Conservation (phyloP, 208 protist species). For the Strigomonas culicis region DNA sequence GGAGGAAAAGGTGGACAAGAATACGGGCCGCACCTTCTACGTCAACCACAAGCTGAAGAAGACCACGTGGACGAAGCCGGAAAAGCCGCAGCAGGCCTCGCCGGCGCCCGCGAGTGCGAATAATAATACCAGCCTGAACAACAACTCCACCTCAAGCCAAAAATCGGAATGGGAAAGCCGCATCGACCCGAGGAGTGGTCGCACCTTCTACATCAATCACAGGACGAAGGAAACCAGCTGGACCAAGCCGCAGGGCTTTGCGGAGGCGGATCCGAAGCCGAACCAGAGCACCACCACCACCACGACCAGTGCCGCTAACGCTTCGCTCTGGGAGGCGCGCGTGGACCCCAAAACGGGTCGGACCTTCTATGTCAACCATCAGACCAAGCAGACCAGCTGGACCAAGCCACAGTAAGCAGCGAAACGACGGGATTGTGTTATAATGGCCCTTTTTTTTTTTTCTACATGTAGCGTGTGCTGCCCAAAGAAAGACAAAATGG, state of each 20-base stretch:
- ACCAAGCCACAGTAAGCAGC: slow-evolving; percentile 17
- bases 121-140: not conserved
- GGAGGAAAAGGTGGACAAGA: slow-evolving; percentile 24
- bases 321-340: slow-evolving; percentile 34
- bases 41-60: slow-evolving; percentile 32
- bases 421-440: not conserved
- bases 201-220: slow-evolving; percentile 47
- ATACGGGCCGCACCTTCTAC: slow-evolving; percentile 28
- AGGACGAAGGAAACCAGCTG: slow-evolving; percentile 38
- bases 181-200: slow-evolving; percentile 17
- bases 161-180: slow-evolving; percentile 5
- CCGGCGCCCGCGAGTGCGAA: not conserved
- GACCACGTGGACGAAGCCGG: slow-evolving; percentile 31
- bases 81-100: slow-evolving; percentile 5
- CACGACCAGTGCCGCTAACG: slow-evolving; percentile 10
- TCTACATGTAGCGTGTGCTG: not conserved
- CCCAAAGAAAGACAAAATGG: not conserved
- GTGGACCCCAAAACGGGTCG: slow-evolving; percentile 40
- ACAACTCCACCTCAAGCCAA: not conserved
- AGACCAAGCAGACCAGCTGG: slow-evolving; percentile 47
- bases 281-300: not conserved
- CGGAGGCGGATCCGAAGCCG: not conserved
- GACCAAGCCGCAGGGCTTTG: slow-evolving; percentile 15
- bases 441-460: slow-evolving; percentile 1
- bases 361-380: slow-evolving; percentile 67